Evolutionary conservation across 768 basidiomycete species (phyloP).

Genomic region (Auriscalpium vulgare): DNA sequence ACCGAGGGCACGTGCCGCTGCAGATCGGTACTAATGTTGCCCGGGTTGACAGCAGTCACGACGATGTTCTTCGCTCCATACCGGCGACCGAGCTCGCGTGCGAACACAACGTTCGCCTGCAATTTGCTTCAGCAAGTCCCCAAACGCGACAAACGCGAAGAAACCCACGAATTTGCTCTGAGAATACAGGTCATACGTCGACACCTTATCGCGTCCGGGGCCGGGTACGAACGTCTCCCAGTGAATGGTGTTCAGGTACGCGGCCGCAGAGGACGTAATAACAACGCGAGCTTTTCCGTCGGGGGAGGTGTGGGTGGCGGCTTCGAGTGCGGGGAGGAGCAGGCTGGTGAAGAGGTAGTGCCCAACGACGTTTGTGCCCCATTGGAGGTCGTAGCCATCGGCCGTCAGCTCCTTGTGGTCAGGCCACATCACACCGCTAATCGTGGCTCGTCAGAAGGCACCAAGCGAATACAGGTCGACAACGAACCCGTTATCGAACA

Average conservation of each 20-base stretch:
- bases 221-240: conserved; percentile 36
- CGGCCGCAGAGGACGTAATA: conserved; percentile 29
- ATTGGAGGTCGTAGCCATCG: conserved; percentile 21
- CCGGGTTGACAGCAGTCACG: conserved; percentile 29
- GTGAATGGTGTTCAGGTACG: conserved; percentile 16
- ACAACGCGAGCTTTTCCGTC: conserved; percentile 33
- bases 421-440: conserved; percentile 19
- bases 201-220: conserved; percentile 21
- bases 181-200: neutral
- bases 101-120: conserved; percentile 32
- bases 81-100: conserved; percentile 30
- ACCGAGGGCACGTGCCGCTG: neutral
- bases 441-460: no score
- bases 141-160: neutral
- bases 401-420: conserved; percentile 14
- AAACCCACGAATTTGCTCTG: conserved; percentile 9
- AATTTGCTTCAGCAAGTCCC: conserved; percentile 18
- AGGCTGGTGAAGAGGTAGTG: conserved; percentile 40
- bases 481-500: conserved; percentile 18
- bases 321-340: conserved; percentile 33
- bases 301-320: conserved; percentile 26
- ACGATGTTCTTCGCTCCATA: conserved; percentile 34
- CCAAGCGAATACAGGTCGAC: neutral
- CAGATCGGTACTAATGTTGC: conserved; percentile 5
- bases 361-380: conserved; percentile 16